phyloP scores from a whole-genome alignment of 2,329 filamentous ascomycete species.

The Ceratocystis cacaofunesta region DNA sequence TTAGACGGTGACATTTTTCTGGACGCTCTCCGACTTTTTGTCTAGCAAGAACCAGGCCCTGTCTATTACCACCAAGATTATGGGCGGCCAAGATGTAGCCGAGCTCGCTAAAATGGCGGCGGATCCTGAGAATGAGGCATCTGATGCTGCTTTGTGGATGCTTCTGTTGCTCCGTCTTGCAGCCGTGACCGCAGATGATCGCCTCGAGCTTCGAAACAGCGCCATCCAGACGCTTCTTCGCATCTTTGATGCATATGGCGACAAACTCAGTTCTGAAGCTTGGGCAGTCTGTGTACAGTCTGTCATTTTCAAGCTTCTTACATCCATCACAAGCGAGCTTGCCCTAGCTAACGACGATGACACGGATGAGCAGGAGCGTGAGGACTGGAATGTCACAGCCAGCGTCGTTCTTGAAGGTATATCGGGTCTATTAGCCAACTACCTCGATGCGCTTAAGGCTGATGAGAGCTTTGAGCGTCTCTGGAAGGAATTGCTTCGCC shows the following conservation, averaged over 20 bases:
- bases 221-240: constrained; percentile 81
- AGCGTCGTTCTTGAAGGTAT: constrained; percentile 60
- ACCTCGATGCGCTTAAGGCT: constrained; percentile 55
- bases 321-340: constrained; percentile 36
- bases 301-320: constrained; percentile 65
- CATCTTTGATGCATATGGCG: constrained; percentile 84
- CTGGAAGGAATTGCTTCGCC: constrained; percentile 59
- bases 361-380: constrained; percentile 29
- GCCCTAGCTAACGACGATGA: constrained; percentile 12
- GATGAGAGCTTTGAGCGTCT: constrained; percentile 53
- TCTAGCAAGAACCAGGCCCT: constrained; percentile 44
- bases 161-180: constrained; percentile 57
- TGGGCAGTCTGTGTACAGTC: constrained; percentile 74
- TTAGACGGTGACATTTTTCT: constrained; percentile 84
- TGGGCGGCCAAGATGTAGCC: constrained; percentile 33
- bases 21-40: constrained; percentile 85
- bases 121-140: constrained; percentile 42
- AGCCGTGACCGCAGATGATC: constrained; percentile 53
- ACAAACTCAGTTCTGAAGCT: constrained; percentile 58
- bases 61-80: constrained; percentile 41
- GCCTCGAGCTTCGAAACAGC: constrained; percentile 65
- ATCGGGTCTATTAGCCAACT: constrained; percentile 57
- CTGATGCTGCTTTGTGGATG: constrained; percentile 64
- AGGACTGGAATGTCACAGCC: constrained; percentile 59
- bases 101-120: constrained; percentile 46